These are phyloP conservation scores for Thuidium tamariscinum DNA, from an alignment of 225 moss, liverwort and hornwort genomes.

Conservation along the genomic window DNA sequence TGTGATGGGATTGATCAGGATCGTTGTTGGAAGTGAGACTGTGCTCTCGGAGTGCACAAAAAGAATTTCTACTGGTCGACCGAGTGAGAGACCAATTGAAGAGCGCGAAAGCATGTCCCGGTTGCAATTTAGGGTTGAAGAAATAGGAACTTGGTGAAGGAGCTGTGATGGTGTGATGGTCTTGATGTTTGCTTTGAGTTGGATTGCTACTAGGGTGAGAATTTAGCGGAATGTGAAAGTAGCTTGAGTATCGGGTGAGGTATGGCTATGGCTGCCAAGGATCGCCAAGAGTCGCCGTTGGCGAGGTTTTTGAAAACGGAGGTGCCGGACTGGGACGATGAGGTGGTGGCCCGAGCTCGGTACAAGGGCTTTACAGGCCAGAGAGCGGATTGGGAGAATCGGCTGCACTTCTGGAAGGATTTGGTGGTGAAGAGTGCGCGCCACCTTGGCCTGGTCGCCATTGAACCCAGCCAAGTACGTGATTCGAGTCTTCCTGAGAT, in stretches of 20 bases:
- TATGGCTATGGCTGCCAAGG: constrained; percentile 17
- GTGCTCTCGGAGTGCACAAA: background rate
- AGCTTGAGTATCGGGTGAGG: background rate
- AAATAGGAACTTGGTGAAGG: background rate
- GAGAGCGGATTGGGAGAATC: constrained; percentile 74
- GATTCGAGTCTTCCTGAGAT: background rate
- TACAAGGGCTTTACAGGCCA: constrained; percentile 90
- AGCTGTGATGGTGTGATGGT: background rate
- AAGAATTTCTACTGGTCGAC: background rate
- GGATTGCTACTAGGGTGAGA: background rate
- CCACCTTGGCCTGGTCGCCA: constrained; percentile 50
- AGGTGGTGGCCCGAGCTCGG: constrained; percentile 61
- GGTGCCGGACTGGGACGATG: constrained; percentile 79
- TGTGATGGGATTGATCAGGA: background rate
- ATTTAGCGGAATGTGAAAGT: background rate
- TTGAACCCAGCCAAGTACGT: constrained; percentile 51
- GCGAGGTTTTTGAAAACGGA: constrained; percentile 44
- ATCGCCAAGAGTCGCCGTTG: constrained; percentile 20
- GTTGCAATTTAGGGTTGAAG: background rate
- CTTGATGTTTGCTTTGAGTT: background rate
- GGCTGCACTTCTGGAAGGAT: constrained; percentile 67
- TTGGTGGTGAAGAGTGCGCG: constrained; percentile 60
- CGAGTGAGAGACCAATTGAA: background rate
- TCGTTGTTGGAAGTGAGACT: background rate
- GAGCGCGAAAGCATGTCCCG: background rate